Evolutionary conservation across 768 basidiomycete genomes (phyloP).

Genomic region (Mycena galopus): DNA sequence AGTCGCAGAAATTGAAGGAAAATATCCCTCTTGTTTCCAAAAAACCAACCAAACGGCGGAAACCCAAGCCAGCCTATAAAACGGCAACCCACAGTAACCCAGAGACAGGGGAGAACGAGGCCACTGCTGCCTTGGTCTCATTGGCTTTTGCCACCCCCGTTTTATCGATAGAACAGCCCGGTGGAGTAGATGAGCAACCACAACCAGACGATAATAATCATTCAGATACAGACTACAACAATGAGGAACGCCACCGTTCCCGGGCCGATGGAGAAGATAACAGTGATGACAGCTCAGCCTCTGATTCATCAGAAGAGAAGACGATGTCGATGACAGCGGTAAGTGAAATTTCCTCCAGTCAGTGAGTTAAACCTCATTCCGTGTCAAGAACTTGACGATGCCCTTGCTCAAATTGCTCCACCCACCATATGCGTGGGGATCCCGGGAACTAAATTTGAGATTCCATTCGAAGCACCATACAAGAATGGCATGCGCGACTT

Average conservation of each 20-base stretch:
- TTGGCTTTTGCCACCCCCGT: background rate
- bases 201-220: background rate
- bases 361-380: background rate
- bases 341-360: background rate
- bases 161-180: background rate
- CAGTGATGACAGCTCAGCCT: background rate
- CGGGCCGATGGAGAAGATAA: background rate
- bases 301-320: background rate
- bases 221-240: background rate
- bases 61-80: background rate
- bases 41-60: too few species aligned
- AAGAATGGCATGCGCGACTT: background rate
- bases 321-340: background rate
- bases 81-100: background rate
- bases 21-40: too few species aligned
- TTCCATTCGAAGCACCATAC: conserved; percentile 15
- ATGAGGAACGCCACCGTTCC: background rate
- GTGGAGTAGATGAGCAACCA: background rate
- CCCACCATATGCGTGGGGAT: background rate
- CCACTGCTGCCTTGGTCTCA: background rate
- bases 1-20: too few species aligned
- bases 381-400: background rate
- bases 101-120: background rate
- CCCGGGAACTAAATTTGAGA: background rate
- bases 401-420: background rate